phyloP scores from a whole-genome alignment of 2,329 filamentous ascomycete genomes.

The Trichoderma koningii region DNA sequence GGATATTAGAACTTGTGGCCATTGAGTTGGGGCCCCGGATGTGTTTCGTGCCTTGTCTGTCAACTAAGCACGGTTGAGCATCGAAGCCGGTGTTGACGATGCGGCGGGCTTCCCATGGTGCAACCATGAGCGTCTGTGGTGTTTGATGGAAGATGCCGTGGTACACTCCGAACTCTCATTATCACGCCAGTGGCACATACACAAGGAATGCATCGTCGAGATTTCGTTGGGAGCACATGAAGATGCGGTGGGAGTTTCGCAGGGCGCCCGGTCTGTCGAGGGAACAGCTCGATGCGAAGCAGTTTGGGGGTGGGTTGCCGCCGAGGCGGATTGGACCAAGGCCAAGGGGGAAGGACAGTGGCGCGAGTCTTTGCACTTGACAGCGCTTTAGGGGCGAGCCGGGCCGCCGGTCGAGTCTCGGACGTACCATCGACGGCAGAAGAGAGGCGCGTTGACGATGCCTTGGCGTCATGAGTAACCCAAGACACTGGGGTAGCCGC shows the following conservation, averaged over 20 bases:
- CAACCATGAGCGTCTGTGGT: background rate
- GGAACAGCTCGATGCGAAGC: constrained; percentile 19
- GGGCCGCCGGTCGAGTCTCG: constrained; percentile 27
- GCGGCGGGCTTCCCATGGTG: background rate
- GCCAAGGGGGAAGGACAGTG: constrained; percentile 16
- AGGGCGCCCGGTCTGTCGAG: constrained; percentile 13
- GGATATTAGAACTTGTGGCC: background rate
- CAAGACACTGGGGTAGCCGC: constrained; percentile 10
- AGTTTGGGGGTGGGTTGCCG: constrained; percentile 12
- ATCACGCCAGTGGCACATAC: constrained; percentile 5
- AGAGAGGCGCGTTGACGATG: constrained; percentile 18
- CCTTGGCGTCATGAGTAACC: constrained; percentile 21
- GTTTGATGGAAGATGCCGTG: background rate
- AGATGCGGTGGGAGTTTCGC: constrained; percentile 7
- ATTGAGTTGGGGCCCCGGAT: background rate
- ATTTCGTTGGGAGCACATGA: background rate
- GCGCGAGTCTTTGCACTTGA: constrained; percentile 24
- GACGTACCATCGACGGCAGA: constrained; percentile 21
- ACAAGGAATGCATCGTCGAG: background rate
- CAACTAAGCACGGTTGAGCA: background rate
- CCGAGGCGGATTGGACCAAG: constrained; percentile 18
- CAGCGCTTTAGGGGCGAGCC: constrained; percentile 26
- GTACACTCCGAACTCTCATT: background rate
- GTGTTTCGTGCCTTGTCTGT: background rate
- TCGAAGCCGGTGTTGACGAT: background rate